Evolutionary conservation across 169 alveolate genomes (phyloP).

Genomic region (Plasmodium sp.): DNA sequence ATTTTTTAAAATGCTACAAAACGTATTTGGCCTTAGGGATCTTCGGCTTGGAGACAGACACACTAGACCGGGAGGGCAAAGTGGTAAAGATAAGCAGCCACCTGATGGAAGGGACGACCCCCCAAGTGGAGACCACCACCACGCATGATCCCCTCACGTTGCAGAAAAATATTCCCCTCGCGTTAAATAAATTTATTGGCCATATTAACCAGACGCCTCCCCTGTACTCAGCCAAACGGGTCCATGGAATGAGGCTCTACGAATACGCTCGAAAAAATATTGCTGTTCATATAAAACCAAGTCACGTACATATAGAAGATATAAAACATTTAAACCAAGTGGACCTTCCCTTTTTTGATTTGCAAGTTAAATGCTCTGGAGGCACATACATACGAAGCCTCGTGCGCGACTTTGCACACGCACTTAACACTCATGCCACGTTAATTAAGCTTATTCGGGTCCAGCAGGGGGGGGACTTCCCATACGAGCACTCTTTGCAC

Average conservation of each 20-base stretch:
- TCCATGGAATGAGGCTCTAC: conserved; percentile 76
- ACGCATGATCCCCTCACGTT: background rate
- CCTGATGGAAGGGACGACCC: background rate
- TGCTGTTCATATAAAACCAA: conserved; percentile 64
- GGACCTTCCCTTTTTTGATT: conserved; percentile 79
- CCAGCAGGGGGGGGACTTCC: conserved; percentile 8
- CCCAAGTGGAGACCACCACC: background rate
- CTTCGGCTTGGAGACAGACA: conserved; percentile 83
- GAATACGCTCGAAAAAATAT: conserved; percentile 78
- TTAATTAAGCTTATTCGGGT: conserved; percentile 66
- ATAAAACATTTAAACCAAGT: background rate
- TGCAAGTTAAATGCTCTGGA: conserved; percentile 78
- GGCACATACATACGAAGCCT: conserved; percentile 85
- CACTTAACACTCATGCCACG: conserved; percentile 78
- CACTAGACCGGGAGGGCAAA: conserved; percentile 73
- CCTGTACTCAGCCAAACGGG: conserved; percentile 76
- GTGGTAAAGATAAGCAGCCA: conserved; percentile 33
- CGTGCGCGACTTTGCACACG: conserved; percentile 79
- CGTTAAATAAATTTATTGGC: conserved; percentile 10
- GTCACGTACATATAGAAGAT: conserved; percentile 13
- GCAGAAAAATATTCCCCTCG: background rate
- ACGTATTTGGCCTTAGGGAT: conserved; percentile 76
- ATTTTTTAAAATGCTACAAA: conserved; percentile 81
- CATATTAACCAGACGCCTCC: background rate
- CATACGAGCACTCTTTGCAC: conserved; percentile 11